A percentile compares a stretch with the other conserved stretches of the same genome.
Conservation (phyloP, 140 eudicot species). For the Stevia rebaudiana region DNA sequence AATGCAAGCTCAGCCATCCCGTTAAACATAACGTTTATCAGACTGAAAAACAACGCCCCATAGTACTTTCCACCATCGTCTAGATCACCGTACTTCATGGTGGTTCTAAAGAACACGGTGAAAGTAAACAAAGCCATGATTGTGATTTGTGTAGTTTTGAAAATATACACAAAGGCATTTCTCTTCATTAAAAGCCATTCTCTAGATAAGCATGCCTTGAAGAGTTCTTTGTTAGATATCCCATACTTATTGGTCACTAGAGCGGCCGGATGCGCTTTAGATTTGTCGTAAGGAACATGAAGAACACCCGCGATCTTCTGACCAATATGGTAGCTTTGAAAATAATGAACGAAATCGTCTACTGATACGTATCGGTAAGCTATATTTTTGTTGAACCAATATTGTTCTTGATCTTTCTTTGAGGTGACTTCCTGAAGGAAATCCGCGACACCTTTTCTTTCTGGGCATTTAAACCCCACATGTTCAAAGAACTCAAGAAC, state of each 20-base stretch:
- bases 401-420: conserved; percentile 55
- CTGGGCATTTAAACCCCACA: conserved; percentile 55
- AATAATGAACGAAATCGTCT: conserved; percentile 38
- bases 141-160: conserved; percentile 53
- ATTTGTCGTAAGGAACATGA: conserved; percentile 44
- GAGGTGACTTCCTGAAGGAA: conserved; percentile 60
- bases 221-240: conserved; percentile 38
- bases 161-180: conserved; percentile 51
- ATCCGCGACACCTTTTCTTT: conserved; percentile 59
- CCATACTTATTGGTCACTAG: conserved; percentile 47
- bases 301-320: conserved; percentile 26
- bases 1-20: conserved; percentile 53
- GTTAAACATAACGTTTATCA: conserved; percentile 51
- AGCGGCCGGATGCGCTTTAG: conserved; percentile 49
- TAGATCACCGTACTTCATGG: conserved; percentile 34
- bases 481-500: conserved; percentile 55
- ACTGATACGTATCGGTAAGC: conserved; percentile 45
- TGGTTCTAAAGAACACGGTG: conserved; percentile 45
- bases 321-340: conserved; percentile 40
- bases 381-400: conserved; percentile 41
- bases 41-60: conserved; percentile 50
- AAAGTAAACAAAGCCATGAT: conserved; percentile 47
- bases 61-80: conserved; percentile 46
- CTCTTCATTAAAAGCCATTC: conserved; percentile 57
- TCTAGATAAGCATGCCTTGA: conserved; percentile 44